Percentiles rank a stretch among this genome's conserved stretches.
These are phyloP conservation scores for Whalleya microplaca DNA, from an alignment of 2,329 filamentous ascomycete species.

Conservation along the genomic window DNA sequence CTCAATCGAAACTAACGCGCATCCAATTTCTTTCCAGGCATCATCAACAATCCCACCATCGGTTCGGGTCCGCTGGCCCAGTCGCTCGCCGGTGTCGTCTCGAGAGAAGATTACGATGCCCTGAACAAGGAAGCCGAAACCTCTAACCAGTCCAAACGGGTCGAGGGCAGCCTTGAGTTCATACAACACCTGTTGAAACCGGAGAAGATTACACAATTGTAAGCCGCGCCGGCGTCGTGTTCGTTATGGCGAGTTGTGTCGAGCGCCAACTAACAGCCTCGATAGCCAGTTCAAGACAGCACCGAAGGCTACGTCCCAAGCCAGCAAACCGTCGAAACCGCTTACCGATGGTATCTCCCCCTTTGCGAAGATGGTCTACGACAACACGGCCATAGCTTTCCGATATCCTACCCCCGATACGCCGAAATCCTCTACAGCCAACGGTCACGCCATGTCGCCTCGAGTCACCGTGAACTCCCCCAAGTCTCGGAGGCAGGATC, in stretches of 20 bases:
- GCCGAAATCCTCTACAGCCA: slow-evolving; percentile 31
- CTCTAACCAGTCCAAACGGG: slow-evolving; percentile 62
- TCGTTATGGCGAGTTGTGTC: slow-evolving; percentile 1
- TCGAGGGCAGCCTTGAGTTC: slow-evolving; percentile 74
- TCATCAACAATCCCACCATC: slow-evolving; percentile 67
- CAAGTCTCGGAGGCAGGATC: slow-evolving; percentile 36
- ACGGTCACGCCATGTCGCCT: slow-evolving; percentile 35
- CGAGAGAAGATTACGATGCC: slow-evolving; percentile 61
- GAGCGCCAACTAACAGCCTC: slow-evolving; percentile 32
- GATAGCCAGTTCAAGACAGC: slow-evolving; percentile 61
- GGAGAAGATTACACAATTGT: slow-evolving; percentile 73
- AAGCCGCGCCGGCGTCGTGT: slow-evolving; percentile 34
- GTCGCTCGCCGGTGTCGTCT: slow-evolving; percentile 55
- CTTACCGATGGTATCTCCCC: slow-evolving; percentile 52
- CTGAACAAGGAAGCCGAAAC: slow-evolving; percentile 72
- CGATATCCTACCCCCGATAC: slow-evolving; percentile 45
- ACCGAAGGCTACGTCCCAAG: slow-evolving; percentile 41
- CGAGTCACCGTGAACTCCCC: slow-evolving; percentile 37
- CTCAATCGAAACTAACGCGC: slow-evolving; percentile 18
- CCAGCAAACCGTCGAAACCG: slow-evolving; percentile 32
- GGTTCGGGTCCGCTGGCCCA: slow-evolving; percentile 58
- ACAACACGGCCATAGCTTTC: slow-evolving; percentile 47
- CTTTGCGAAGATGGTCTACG: slow-evolving; percentile 53
- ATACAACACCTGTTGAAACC: slow-evolving; percentile 74
- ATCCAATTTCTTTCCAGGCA: slow-evolving; percentile 51